Evolutionary conservation across 2,329 filamentous ascomycete genomes (phyloP), one percentile per base, ranked within the genome.

Genomic region (Aspergillus carbonarius): DNA sequence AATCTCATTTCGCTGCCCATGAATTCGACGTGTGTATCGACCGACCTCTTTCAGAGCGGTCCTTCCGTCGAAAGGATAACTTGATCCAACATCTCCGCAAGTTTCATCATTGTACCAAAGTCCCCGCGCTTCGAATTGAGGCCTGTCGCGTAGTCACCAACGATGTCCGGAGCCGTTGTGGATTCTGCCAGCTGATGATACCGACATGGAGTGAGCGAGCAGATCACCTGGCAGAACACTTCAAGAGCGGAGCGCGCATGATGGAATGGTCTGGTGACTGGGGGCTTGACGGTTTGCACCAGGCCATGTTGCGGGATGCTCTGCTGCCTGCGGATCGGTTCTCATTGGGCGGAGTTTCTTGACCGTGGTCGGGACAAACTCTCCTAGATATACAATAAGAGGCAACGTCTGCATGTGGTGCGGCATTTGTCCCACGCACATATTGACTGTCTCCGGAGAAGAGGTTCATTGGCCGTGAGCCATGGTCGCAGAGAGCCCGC

Each of bases 61-160:
- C 83, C 0, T 85, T 85, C 67, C 82, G 80, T 60, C 76, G 83
- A 9, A 85, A 85, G 67, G 83, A 85, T 61, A 82, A 85, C 63
- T 70, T 85, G 1, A 77, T 82, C 60, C 83, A 85, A 63, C 83
- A 85, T 68, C 67, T 85, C 20, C 78, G 82, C 68, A 85, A 66
- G 78, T 85, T 78, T 78, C 85, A 74, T 58, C 74, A 74, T 32
- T 83, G 81, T 62, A 81, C 79, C 25, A 79, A 82, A 70, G 72
- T 67, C 2, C 76, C 78, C 9, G 74, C 76, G 37, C 74, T 82
- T 63, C 79, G 79, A 51, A 78, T 86, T 75, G 81, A 85, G 7
- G 72, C 70, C 4, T 87, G 84, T 83, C 83, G 83, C 67, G 76
- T 76, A 7, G 76, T 79, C 27, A 77, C 76, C 1, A 75, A 76